Evolutionary conservation across 768 basidiomycete genomes (phyloP).

Genomic region (Leccinum ochraceum): DNA sequence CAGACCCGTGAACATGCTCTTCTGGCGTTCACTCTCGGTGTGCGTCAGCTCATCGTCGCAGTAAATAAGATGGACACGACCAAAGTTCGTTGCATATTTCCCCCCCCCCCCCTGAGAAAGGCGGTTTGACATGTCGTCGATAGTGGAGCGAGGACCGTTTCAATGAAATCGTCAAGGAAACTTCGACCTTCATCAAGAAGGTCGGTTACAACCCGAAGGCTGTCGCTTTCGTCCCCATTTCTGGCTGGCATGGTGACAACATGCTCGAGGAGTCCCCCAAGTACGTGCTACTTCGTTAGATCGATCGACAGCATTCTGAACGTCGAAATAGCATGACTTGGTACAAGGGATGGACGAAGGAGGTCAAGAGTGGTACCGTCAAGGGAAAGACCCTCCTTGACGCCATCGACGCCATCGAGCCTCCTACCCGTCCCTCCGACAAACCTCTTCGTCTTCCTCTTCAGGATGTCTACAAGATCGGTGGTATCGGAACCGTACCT

Average conservation of each 20-base stretch:
- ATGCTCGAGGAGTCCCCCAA: constrained; percentile 99
- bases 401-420: constrained; percentile 99
- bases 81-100: too few relatives aligned
- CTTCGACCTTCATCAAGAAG: constrained; percentile 98
- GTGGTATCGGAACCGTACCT: constrained; percentile 99
- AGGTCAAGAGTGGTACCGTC: constrained; percentile 86
- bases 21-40: too few relatives aligned
- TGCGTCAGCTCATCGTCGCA: too few relatives aligned
- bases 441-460: constrained; percentile 99
- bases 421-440: constrained; percentile 94
- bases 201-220: constrained; percentile 99
- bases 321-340: constrained; percentile 79
- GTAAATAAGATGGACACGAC: too few relatives aligned
- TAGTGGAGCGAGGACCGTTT: constrained; percentile 99
- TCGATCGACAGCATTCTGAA: constrained; percentile 18
- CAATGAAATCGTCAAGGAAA: constrained; percentile 99
- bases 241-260: constrained; percentile 99
- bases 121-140: constrained; percentile 7
- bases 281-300: constrained; percentile 44
- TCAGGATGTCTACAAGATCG: constrained; percentile 99
- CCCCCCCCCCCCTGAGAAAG: not conserved
- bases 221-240: constrained; percentile 99
- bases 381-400: constrained; percentile 99
- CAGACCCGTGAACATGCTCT: too few relatives aligned
- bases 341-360: constrained; percentile 99